Conservation (phyloP, 164 flowering plant species). For the Vitis riparia region DNA sequence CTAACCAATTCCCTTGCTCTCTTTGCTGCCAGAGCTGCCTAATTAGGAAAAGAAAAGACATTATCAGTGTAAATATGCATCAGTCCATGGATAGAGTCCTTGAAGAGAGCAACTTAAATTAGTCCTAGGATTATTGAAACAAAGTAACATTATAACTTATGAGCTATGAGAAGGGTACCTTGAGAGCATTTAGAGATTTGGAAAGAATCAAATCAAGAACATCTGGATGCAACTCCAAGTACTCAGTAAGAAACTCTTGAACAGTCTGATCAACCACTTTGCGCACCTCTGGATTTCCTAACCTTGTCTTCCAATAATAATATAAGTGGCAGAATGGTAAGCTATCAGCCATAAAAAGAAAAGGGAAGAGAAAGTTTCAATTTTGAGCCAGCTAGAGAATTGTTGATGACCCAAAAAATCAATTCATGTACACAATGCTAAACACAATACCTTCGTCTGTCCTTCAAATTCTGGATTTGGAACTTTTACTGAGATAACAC, state of each 20-base stretch:
- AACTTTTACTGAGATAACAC: constrained; percentile 91
- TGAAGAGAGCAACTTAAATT: too few relatives aligned
- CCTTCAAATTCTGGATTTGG: constrained; percentile 99
- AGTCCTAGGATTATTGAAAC: too few relatives aligned
- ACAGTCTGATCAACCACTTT: constrained; percentile 88
- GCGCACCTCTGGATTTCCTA: constrained; percentile 99
- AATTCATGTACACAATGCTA: neutral
- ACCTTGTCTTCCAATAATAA: constrained; percentile 65
- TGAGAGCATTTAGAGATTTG: constrained; percentile 86
- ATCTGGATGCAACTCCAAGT: constrained; percentile 95
- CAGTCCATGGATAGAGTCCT: too few relatives aligned
- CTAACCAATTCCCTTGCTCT: constrained; percentile 94
- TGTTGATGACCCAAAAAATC: neutral
- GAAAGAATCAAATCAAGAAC: constrained; percentile 86
- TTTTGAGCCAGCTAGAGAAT: neutral
- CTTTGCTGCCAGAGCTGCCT: constrained; percentile 97
- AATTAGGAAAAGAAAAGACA: constrained; percentile 14
- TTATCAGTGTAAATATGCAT: neutral
- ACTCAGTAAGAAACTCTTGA: constrained; percentile 90
- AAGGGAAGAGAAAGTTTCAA: neutral
- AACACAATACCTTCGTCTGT: constrained; percentile 79
- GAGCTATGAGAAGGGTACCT: constrained; percentile 44
- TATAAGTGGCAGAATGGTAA: constrained; percentile 7
- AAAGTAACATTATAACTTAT: too few relatives aligned
- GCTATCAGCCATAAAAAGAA: neutral